phyloP scores from a whole-genome alignment of 2,329 filamentous ascomycete genomes.

The Pyrenophora seminiperda region DNA sequence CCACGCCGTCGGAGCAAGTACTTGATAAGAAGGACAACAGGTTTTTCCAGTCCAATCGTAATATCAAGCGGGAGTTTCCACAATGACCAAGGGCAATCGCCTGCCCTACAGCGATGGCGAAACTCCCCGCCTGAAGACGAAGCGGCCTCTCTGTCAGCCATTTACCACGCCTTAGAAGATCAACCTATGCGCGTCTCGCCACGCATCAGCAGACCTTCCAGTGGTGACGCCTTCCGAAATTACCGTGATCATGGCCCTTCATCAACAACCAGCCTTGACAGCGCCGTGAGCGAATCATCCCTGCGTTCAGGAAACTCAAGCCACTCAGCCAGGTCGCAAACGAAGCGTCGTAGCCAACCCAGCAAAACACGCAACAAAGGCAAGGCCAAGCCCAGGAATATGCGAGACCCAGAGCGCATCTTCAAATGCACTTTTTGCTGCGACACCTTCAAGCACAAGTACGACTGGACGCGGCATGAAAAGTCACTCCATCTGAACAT shows the following conservation, averaged over 20 bases:
- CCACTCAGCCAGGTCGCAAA: slow-evolving; percentile 47
- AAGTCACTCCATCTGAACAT: slow-evolving; percentile 35
- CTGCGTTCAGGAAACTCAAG: slow-evolving; percentile 54
- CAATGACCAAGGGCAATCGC: slow-evolving; percentile 17
- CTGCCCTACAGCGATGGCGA: slow-evolving; percentile 67
- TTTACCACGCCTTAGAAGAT: slow-evolving; percentile 60
- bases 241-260: slow-evolving; percentile 49
- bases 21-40: slow-evolving; percentile 12
- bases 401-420: slow-evolving; percentile 19
- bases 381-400: slow-evolving; percentile 12
- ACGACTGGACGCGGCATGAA: slow-evolving; percentile 38
- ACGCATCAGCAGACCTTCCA: slow-evolving; percentile 30
- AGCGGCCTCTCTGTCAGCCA: slow-evolving; percentile 65
- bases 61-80: slow-evolving; percentile 9
- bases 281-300: slow-evolving; percentile 54
- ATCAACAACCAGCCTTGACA: slow-evolving; percentile 51
- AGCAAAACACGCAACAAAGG: slow-evolving; percentile 11
- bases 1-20: slow-evolving; percentile 27
- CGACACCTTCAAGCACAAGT: slow-evolving; percentile 37
- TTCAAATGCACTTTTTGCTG: slow-evolving; percentile 42
- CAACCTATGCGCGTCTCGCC: slow-evolving; percentile 10
- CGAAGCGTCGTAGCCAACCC: slow-evolving; percentile 43
- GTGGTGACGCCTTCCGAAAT: slow-evolving; percentile 32
- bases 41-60: slow-evolving; percentile 13
- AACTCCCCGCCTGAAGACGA: slow-evolving; percentile 69